These are phyloP conservation scores for Neonectria hederae DNA, from an alignment of 2,329 filamentous ascomycete species.

Conservation along the genomic window DNA sequence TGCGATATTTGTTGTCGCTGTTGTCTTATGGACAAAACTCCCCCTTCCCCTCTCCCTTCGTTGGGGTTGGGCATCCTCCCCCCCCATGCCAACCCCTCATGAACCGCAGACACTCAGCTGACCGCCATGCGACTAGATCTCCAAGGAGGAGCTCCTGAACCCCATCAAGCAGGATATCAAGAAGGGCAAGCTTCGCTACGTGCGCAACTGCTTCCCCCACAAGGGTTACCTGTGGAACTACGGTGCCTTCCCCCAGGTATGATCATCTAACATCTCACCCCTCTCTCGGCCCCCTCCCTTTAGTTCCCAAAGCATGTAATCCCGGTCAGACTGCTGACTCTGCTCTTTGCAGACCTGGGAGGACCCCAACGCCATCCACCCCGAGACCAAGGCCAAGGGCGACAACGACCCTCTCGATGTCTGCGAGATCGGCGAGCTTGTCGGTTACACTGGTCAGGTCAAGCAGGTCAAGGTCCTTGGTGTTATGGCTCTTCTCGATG, in stretches of 20 bases:
- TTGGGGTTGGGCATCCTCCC: slow-evolving; percentile 20
- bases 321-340: slow-evolving; percentile 19
- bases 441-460: slow-evolving; percentile 94
- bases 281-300: neutral
- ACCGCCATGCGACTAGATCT: slow-evolving; percentile 73
- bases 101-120: slow-evolving; percentile 28
- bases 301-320: slow-evolving; percentile 3
- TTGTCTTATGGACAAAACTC: slow-evolving; percentile 30
- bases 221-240: slow-evolving; percentile 99
- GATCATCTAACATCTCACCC: slow-evolving; percentile 36
- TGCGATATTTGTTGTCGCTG: neutral
- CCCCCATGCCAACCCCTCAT: slow-evolving; percentile 8
- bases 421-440: slow-evolving; percentile 98
- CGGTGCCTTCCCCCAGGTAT: slow-evolving; percentile 96
- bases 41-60: slow-evolving; percentile 25
- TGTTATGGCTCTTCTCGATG: slow-evolving; percentile 98
- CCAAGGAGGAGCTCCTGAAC: slow-evolving; percentile 98
- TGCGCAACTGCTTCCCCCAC: slow-evolving; percentile 99
- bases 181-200: slow-evolving; percentile 99
- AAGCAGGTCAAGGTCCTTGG: slow-evolving; percentile 99
- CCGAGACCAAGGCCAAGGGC: slow-evolving; percentile 99
- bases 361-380: slow-evolving; percentile 94
- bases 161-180: slow-evolving; percentile 99
- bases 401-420: slow-evolving; percentile 99
- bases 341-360: slow-evolving; percentile 83